These are phyloP conservation scores for Tulasnella calospora DNA, from an alignment of 768 basidiomycete genomes.

Conservation along the genomic window DNA sequence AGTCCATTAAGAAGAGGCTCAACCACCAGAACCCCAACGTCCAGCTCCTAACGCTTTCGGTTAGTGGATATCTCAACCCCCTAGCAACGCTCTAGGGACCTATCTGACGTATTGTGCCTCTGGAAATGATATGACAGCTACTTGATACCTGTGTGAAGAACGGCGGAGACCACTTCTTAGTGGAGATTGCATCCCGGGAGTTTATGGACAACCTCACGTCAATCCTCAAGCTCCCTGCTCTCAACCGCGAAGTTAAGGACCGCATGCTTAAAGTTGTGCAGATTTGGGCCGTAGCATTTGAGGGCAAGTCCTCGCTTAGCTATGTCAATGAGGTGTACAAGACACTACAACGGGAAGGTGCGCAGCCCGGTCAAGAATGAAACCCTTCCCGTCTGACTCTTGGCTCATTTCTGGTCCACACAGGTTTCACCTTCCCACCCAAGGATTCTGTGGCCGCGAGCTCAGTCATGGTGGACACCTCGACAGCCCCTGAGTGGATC, in stretches of 20 bases:
- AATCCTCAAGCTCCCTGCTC: conserved; percentile 67
- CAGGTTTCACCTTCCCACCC: conserved; percentile 82
- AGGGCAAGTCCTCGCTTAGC: conserved; percentile 64
- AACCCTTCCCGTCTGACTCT: neutral
- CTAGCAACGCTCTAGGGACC: neutral
- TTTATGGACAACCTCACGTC: conserved; percentile 92
- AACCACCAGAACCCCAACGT: conserved; percentile 96
- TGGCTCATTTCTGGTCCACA: neutral
- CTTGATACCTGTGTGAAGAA: conserved; percentile 95
- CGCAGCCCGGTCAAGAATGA: conserved; percentile 28
- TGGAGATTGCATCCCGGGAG: conserved; percentile 79
- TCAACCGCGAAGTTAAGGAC: conserved; percentile 79
- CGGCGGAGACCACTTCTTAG: conserved; percentile 85
- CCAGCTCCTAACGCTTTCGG: conserved; percentile 77
- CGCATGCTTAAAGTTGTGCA: conserved; percentile 76
- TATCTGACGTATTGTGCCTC: conserved; percentile 2
- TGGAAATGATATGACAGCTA: conserved; percentile 47
- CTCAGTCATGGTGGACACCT: conserved; percentile 84
- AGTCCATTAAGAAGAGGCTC: conserved; percentile 76
- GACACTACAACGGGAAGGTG: conserved; percentile 69
- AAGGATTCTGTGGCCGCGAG: conserved; percentile 63
- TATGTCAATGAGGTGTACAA: conserved; percentile 81
- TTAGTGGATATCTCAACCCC: conserved; percentile 41
- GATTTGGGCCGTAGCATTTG: conserved; percentile 89
- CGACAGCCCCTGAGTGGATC: conserved; percentile 93